phyloP scores from a whole-genome alignment of 441 rosid species.

The Raphanus hybrid region DNA sequence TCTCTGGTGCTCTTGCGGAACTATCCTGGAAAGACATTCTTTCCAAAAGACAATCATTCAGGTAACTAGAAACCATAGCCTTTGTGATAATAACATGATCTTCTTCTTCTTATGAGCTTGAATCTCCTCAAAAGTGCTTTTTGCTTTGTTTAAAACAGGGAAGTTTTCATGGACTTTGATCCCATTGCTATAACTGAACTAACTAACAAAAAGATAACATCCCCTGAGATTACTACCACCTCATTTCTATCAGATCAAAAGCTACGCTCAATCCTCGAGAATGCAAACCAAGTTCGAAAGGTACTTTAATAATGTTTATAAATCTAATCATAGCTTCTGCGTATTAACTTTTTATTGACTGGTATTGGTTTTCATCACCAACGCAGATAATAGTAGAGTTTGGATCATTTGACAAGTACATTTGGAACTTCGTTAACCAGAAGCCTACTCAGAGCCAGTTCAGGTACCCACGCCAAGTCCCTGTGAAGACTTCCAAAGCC shows the following conservation, averaged over 20 bases:
- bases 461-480: constrained; percentile 83
- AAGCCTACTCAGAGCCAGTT: constrained; percentile 77
- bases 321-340: constrained; percentile 3
- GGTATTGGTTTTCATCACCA: constrained; percentile 44
- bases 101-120: too few species aligned
- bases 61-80: constrained; percentile 46
- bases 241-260: constrained; percentile 73
- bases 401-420: constrained; percentile 87
- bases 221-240: constrained; percentile 68
- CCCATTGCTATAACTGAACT: constrained; percentile 74
- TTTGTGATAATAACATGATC: constrained; percentile 1
- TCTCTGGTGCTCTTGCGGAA: constrained; percentile 85
- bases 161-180: constrained; percentile 82
- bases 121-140: constrained; percentile 13
- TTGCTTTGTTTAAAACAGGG: constrained; percentile 52
- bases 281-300: constrained; percentile 83
- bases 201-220: constrained; percentile 67
- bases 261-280: constrained; percentile 80
- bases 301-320: too few species aligned
- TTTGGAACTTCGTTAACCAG: constrained; percentile 87
- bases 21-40: constrained; percentile 89
- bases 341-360: constrained; percentile 11
- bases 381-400: constrained; percentile 79
- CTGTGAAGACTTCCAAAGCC: constrained; percentile 86
- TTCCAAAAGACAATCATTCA: constrained; percentile 73